phyloP scores from a whole-genome alignment of 176 grass and related monocot species.

The Avena insularis region DNA sequence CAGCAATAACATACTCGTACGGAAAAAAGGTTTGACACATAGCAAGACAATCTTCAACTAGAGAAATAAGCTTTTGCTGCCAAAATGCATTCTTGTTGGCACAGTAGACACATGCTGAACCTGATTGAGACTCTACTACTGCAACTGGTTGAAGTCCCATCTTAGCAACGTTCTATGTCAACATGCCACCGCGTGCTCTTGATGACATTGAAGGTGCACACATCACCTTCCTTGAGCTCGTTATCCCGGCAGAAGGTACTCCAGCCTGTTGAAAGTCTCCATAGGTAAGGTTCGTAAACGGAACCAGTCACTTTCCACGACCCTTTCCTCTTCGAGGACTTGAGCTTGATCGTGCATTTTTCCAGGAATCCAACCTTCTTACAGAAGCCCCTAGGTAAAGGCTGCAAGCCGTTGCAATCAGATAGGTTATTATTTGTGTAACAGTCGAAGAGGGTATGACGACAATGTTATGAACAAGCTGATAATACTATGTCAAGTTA shows the following conservation, averaged over 20 bases:
- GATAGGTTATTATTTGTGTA: background rate
- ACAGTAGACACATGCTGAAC: background rate
- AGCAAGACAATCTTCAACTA: background rate
- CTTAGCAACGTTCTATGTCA: background rate
- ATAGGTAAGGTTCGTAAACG: background rate
- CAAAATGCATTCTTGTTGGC: background rate
- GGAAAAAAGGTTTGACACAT: background rate
- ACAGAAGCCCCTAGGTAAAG: background rate
- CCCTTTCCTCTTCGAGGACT: background rate
- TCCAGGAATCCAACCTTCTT: background rate
- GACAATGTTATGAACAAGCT: background rate
- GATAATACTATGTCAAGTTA: background rate
- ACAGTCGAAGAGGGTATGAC: background rate
- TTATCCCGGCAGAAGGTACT: constrained; percentile 25
- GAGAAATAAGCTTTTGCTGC: background rate
- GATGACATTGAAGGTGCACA: constrained; percentile 38
- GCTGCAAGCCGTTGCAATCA: background rate
- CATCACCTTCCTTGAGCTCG: background rate
- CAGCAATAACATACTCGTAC: background rate
- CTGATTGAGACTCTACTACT: background rate
- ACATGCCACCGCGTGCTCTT: constrained; percentile 4
- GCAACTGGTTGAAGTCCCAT: background rate
- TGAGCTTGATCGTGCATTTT: background rate
- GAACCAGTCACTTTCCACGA: background rate
- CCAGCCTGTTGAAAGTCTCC: background rate